These are phyloP conservation scores for Rhodotorula sp. DNA, from an alignment of 1,284 basidiomycete genomes.

Conservation along the genomic window DNA sequence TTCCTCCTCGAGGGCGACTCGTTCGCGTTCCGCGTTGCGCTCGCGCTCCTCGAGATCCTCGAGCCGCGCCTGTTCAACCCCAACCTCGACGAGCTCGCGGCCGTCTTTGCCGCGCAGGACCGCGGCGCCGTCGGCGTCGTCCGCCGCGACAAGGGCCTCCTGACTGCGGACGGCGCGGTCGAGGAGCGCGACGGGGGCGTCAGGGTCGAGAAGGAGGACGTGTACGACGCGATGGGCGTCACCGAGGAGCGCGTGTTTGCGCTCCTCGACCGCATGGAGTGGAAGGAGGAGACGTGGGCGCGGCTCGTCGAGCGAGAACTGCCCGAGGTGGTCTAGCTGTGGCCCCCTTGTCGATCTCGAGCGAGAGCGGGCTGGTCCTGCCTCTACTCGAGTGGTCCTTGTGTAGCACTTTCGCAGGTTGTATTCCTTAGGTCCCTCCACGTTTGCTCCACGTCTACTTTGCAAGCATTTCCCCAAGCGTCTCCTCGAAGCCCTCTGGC, in stretches of 20 bases:
- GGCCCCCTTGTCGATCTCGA: background rate
- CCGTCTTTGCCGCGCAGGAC: constrained; percentile 54
- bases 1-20: constrained; percentile 82
- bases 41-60: constrained; percentile 79
- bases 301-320: constrained; percentile 80
- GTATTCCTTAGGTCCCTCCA: background rate
- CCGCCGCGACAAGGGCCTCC: constrained; percentile 36
- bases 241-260: constrained; percentile 81
- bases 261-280: constrained; percentile 74
- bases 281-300: constrained; percentile 87
- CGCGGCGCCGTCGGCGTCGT: constrained; percentile 45
- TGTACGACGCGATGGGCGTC: constrained; percentile 83
- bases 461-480: background rate
- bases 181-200: constrained; percentile 61
- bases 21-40: constrained; percentile 76
- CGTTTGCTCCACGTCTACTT: background rate
- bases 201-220: constrained; percentile 65
- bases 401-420: background rate
- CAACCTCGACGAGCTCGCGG: constrained; percentile 70
- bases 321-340: constrained; percentile 60
- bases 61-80: constrained; percentile 86
- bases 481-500: background rate
- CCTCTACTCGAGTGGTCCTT: background rate
- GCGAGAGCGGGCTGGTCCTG: constrained; percentile 1
- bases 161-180: constrained; percentile 73